Conservation (phyloP, 1,284 basidiomycete genomes). For the Heterobasidion parviporum region DNA sequence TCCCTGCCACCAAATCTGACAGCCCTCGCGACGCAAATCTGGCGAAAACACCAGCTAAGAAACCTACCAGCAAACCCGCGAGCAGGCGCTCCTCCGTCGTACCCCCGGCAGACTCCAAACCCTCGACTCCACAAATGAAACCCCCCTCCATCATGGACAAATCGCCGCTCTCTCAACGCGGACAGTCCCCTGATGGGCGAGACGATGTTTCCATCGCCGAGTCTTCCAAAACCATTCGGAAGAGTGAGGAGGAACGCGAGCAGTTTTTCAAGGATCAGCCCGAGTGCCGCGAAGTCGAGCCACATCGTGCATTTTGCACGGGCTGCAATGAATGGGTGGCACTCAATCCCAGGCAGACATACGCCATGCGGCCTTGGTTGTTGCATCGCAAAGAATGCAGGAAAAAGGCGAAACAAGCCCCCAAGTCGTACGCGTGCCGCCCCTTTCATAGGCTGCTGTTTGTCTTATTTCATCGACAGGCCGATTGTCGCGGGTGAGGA, state of each 20-base stretch:
- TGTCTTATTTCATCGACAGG: slow-evolving; percentile 1
- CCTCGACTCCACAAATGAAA: neutral
- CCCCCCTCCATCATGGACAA: neutral
- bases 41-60: neutral
- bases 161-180: neutral
- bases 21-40: neutral
- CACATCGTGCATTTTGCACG: slow-evolving; percentile 44
- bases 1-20: neutral
- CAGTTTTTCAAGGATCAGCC: slow-evolving; percentile 53
- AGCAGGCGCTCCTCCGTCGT: neutral
- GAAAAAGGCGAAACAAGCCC: slow-evolving; percentile 4
- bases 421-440: slow-evolving; percentile 19
- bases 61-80: neutral
- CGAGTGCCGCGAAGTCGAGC: slow-evolving; percentile 44
- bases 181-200: slow-evolving; percentile 2
- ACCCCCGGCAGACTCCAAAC: slow-evolving; percentile 1
- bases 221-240: slow-evolving; percentile 35
- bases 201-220: slow-evolving; percentile 28
- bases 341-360: slow-evolving; percentile 43
- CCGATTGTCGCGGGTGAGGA: neutral
- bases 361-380: slow-evolving; percentile 51
- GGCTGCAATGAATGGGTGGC: slow-evolving; percentile 46
- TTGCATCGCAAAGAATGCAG: slow-evolving; percentile 40
- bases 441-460: slow-evolving; percentile 1
- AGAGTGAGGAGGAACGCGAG: slow-evolving; percentile 49